Conservation (phyloP, 768 basidiomycete genomes). For the Mycena vitilis region DNA sequence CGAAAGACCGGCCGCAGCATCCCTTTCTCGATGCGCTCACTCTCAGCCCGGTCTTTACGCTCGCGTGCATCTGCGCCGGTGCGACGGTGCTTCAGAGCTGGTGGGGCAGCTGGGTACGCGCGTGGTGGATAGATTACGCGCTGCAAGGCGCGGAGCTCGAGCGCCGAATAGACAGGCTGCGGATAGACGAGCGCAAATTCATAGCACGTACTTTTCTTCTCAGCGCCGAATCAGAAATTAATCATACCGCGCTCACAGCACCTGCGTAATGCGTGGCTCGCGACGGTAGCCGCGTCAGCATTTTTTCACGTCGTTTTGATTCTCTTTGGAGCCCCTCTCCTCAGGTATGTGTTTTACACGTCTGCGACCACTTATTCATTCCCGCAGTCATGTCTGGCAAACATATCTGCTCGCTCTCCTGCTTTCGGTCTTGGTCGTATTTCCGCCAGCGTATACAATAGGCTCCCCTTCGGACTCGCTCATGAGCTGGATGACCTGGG, state of each 20-base stretch:
- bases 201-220: slow-evolving; percentile 46
- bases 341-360: slow-evolving; percentile 55
- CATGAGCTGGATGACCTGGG: slow-evolving; percentile 74
- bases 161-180: slow-evolving; percentile 54
- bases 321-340: slow-evolving; percentile 81
- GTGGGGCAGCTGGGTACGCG: slow-evolving; percentile 78
- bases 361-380: slow-evolving; percentile 15
- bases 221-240: slow-evolving; percentile 7
- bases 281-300: slow-evolving; percentile 63
- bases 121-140: slow-evolving; percentile 63
- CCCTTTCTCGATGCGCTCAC: slow-evolving; percentile 78
- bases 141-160: slow-evolving; percentile 56
- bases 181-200: slow-evolving; percentile 51
- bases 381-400: slow-evolving; percentile 60
- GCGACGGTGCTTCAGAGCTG: slow-evolving; percentile 67
- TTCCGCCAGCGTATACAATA: slow-evolving; percentile 76
- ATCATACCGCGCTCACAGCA: slow-evolving; percentile 51
- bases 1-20: slow-evolving; percentile 75
- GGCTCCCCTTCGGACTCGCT: slow-evolving; percentile 65
- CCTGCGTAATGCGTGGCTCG: slow-evolving; percentile 59
- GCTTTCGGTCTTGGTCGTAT: slow-evolving; percentile 72
- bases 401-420: slow-evolving; percentile 80
- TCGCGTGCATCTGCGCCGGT: slow-evolving; percentile 69
- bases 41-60: slow-evolving; percentile 64
- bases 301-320: slow-evolving; percentile 63